phyloP scores from a whole-genome alignment of 2,329 filamentous ascomycete genomes.

The Trichophyton verrucosum region DNA sequence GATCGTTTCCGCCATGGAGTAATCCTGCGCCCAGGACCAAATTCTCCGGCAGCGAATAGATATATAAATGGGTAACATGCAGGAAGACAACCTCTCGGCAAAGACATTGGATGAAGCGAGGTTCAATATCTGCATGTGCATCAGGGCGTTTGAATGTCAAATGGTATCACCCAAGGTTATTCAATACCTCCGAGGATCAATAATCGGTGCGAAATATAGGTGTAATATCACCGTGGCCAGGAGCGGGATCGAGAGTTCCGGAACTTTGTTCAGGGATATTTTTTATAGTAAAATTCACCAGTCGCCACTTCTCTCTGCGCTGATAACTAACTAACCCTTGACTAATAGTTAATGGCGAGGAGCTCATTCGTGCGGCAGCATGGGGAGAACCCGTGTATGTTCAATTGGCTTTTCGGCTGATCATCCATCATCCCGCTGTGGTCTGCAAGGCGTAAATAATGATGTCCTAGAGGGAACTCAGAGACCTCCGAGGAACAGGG shows the following conservation, averaged over 20 bases:
- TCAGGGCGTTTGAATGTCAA: background rate
- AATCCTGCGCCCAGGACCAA: background rate
- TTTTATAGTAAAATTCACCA: background rate
- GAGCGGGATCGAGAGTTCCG: background rate
- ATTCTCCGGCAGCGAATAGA: background rate
- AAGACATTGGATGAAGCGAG: background rate
- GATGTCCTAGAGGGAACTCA: background rate
- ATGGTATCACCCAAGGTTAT: background rate
- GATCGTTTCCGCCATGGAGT: background rate
- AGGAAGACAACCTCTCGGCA: background rate
- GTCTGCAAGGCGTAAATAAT: background rate
- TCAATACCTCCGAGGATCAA: background rate
- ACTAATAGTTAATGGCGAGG: too few species aligned
- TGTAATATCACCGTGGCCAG: background rate
- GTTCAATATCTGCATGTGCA: background rate
- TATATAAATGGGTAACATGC: background rate
- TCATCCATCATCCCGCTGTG: background rate
- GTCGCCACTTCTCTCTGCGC: background rate
- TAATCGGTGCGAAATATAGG: background rate
- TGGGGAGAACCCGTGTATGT: background rate
- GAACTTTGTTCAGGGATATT: background rate
- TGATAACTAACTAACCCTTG: background rate
- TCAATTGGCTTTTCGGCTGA: background rate
- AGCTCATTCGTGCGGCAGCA: too few species aligned
- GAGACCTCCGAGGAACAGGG: background rate